Base-by-base conservation (phyloP, 108 stramenopile genomes). In the Fistulifera solaris region DNA sequence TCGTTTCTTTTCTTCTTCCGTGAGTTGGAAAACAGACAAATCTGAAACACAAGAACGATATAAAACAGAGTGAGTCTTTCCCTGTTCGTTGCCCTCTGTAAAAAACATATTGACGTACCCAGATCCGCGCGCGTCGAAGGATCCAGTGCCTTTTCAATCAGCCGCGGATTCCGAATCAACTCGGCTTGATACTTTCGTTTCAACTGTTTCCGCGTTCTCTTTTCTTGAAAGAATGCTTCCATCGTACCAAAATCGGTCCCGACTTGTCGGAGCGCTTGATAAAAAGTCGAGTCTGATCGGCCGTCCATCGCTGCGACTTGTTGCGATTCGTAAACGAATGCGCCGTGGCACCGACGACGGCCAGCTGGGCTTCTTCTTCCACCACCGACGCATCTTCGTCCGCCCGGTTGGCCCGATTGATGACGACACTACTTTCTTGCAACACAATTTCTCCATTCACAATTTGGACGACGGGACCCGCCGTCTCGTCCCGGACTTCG, bases 211-310 rank as follows among this genome's bases (percentile, higher is more conserved):
- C 85, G 62, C 14, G 69, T 76, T 43, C 85, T 61, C 18, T 58
- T 58, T 39, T 59, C 54, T 10, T 59, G 57, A 38, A 65, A 62
- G 18, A 76, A 67, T 25, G 65, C 74, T 52, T 81, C 77, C 85
- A 91, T 87, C 38, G 75, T 61, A 57, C 61, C 61, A 75, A 87
- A 91, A 65, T 91, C 85, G 1, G 81, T 70, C 15, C 89, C 89
- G 24, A 85, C 67, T 59, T 81, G 80, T 18, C 80, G 64, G 23
- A 91, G 70, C 14, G 81, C 82, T 14, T 65, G 21, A 54, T 80
- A 91, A 54, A 91, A 11, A 31, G 18, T 52, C 73, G 69, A 1
- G 89, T 91, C 52, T 87, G 85, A n/a, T 73, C 66, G 11, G 68
- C 61, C 1, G 59, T 58, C 89, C 89, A 91, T 26, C 56, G 62